Percentiles rank a stretch among this genome's conserved stretches.
phyloP scores from a whole-genome alignment of 2,329 filamentous ascomycete genomes.

The Grosmannia huntii region DNA sequence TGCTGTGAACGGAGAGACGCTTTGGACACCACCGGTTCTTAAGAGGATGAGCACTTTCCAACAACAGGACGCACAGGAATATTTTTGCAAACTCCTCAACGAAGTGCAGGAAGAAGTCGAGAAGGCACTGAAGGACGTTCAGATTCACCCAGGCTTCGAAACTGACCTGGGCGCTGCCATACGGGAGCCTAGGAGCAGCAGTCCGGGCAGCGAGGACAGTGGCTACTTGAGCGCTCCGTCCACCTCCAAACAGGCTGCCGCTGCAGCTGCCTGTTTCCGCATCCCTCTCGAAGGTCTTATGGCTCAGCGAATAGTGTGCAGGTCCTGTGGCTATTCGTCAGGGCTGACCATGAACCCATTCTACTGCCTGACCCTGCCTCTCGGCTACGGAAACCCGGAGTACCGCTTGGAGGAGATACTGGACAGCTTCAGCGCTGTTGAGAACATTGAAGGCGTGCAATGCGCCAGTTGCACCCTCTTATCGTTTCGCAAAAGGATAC shows the following conservation, averaged over 20 bases:
- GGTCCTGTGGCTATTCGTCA: constrained; percentile 73
- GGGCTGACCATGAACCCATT: constrained; percentile 85
- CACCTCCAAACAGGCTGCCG: constrained; percentile 23
- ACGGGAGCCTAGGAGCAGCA: constrained; percentile 17
- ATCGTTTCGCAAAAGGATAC: constrained; percentile 35
- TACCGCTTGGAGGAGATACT: constrained; percentile 70
- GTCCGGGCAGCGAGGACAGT: constrained; percentile 43
- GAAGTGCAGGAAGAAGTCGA: constrained; percentile 68
- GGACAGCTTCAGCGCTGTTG: constrained; percentile 72
- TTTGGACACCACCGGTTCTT: constrained; percentile 71
- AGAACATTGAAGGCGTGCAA: constrained; percentile 78
- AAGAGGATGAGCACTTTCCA: constrained; percentile 93
- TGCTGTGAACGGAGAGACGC: constrained; percentile 56
- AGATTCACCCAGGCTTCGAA: constrained; percentile 27
- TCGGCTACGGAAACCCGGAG: constrained; percentile 47
- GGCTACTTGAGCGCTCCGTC: constrained; percentile 37
- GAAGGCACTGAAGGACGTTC: constrained; percentile 27
- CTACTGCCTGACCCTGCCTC: constrained; percentile 79
- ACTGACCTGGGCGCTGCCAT: constrained; percentile 13
- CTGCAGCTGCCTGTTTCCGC: constrained; percentile 27
- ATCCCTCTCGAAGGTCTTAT: constrained; percentile 82
- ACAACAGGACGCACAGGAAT: constrained; percentile 96
- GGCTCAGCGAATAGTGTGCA: constrained; percentile 81
- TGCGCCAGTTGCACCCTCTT: constrained; percentile 83
- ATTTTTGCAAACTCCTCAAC: constrained; percentile 81